Conservation (phyloP, 2,329 filamentous ascomycete species). For the Fusarium tricinctum region DNA sequence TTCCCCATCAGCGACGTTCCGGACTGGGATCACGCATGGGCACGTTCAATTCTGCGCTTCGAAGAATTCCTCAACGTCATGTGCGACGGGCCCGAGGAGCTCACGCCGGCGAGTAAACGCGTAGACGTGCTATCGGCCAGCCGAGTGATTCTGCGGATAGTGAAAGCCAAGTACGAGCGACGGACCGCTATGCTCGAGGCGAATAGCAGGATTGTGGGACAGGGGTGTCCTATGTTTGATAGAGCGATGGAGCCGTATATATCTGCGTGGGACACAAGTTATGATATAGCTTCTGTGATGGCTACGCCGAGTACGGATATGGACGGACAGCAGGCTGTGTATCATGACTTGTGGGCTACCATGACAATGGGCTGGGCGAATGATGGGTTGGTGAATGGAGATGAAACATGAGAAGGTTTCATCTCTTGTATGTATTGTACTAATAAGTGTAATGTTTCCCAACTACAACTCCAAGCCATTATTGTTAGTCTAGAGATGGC, state of each 20-base stretch:
- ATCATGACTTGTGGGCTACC: slow-evolving; percentile 63
- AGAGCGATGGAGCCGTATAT: slow-evolving; percentile 63
- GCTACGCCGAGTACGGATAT: slow-evolving; percentile 1
- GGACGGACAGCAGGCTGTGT: slow-evolving; percentile 48
- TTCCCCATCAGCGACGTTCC: slow-evolving; percentile 59
- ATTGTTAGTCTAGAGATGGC: too few species aligned
- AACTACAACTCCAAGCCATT: background rate
- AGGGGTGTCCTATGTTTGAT: slow-evolving; percentile 66
- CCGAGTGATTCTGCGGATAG: slow-evolving; percentile 61
- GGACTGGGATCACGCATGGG: slow-evolving; percentile 55
- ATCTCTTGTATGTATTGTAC: slow-evolving; percentile 4
- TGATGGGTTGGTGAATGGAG: slow-evolving; percentile 23
- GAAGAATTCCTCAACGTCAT: slow-evolving; percentile 57
- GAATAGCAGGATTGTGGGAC: background rate
- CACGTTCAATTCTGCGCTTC: slow-evolving; percentile 58
- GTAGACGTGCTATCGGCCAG: slow-evolving; percentile 62
- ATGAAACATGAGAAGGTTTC: background rate
- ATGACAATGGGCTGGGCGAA: slow-evolving; percentile 63
- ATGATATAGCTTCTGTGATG: slow-evolving; percentile 41
- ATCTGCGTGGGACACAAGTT: slow-evolving; percentile 60
- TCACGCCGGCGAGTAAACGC: slow-evolving; percentile 47
- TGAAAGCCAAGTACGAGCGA: slow-evolving; percentile 62
- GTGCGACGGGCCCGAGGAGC: slow-evolving; percentile 44
- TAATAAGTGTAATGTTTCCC: background rate
- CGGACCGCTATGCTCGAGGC: slow-evolving; percentile 54